phyloP scores from a whole-genome alignment of 176 grass and related monocot genomes.

The Oryza coarctata region DNA sequence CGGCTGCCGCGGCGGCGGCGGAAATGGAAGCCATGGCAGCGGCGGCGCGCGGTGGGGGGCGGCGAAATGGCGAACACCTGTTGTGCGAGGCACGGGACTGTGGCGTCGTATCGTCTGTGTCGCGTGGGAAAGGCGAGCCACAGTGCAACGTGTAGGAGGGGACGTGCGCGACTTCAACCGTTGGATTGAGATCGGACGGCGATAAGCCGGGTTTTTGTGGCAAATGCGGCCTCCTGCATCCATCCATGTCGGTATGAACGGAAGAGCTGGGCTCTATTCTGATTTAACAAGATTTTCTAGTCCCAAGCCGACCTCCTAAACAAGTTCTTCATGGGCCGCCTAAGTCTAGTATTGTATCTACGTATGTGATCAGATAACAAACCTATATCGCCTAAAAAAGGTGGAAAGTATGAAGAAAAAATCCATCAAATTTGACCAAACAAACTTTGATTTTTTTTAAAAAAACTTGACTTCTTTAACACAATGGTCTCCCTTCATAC shows the following conservation, averaged over 20 bases:
- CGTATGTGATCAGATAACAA: too few relatives aligned
- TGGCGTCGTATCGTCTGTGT: neutral
- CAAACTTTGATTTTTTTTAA: too few relatives aligned
- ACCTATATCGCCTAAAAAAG: too few relatives aligned
- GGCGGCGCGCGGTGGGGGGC: slow-evolving; percentile 19
- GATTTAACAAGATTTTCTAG: too few relatives aligned
- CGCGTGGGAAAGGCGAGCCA: neutral
- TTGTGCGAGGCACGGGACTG: neutral
- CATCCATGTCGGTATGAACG: too few relatives aligned
- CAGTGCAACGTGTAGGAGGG: neutral
- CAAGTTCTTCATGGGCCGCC: too few relatives aligned
- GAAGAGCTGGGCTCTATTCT: neutral
- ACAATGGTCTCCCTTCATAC: too few relatives aligned
- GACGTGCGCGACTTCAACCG: neutral
- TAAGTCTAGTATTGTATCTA: too few relatives aligned
- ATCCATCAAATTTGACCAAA: too few relatives aligned
- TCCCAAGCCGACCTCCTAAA: too few relatives aligned
- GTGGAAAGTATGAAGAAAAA: too few relatives aligned
- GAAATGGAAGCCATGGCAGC: slow-evolving; percentile 48
- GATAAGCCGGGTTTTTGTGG: rapidly evolving
- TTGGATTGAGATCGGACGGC: slow-evolving; percentile 20
- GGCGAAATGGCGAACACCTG: neutral
- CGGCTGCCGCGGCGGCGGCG: slow-evolving; percentile 33
- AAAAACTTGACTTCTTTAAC: too few relatives aligned
- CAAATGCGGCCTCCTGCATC: neutral